Evolutionary conservation across 176 grass and related monocot species (phyloP), one percentile per base, ranked within the genome.

Genomic region (Thalia dealbata): DNA sequence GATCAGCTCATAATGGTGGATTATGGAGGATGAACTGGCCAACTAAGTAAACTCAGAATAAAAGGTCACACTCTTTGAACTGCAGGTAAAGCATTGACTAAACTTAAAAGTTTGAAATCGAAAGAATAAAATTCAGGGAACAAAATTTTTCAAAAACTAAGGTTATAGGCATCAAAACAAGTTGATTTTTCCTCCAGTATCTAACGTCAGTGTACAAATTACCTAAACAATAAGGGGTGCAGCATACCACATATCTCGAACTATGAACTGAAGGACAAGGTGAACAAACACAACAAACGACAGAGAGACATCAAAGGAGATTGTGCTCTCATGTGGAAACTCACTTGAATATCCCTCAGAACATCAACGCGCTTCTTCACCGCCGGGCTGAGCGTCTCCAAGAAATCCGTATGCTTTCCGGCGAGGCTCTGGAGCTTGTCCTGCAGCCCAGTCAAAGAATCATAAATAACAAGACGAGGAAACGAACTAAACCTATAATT

Each of bases 401-500:
- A 54, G 32, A 71, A 30, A 50, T 79, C 55, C 16, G 54, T 35
- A 44, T 71, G 77, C 26, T 79, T 68, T 15, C 66, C 77, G 22
- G 77, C 67, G 21, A 79, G 52, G 35, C 77, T 69, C 77, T 79
- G 77, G 15, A 79, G 52, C 77, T 61, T 71, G 25, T 59, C 69
- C 77, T 79, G 42, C 77, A 25, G 35, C 21, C 30, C 48, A 69
- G 10, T 21, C 30, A 6, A 35, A 24, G 15, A 27, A 54, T 63
- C 21, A 18, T 14, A 26, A 19, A 69, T 13, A 46, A 19, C 14
- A 18, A 15, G 19, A 22, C 32, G 32, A 19, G 23, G 18, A 3
- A 7, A 14, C 26, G 21, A 44, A 44, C 42, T 28, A 13, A 27
- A 14, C 11, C 26, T 10, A 29, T 14, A 59, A 59, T 21, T 10